Evolutionary conservation across 1,284 basidiomycete genomes (phyloP).

Genomic region (Veloporphyrellus conicus): DNA sequence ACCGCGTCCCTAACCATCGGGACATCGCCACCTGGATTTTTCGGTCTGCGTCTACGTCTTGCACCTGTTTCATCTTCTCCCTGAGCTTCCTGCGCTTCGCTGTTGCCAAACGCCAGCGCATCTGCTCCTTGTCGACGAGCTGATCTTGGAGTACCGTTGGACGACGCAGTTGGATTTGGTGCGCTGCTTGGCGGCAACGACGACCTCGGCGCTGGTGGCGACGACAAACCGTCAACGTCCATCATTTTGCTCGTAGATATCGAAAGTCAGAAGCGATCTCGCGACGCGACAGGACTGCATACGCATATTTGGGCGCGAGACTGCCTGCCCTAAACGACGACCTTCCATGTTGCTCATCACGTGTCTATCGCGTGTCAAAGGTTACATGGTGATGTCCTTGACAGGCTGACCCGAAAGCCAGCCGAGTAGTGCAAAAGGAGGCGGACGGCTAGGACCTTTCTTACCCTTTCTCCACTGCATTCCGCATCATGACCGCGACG

Average conservation of each 20-base stretch:
- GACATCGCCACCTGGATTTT: conserved; percentile 57
- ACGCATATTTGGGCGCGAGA: conserved; percentile 38
- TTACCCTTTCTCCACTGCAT: too few species aligned
- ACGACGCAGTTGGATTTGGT: conserved; percentile 47
- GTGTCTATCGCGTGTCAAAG: conserved; percentile 18
- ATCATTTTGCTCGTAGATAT: conserved; percentile 26
- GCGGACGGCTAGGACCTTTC: not conserved
- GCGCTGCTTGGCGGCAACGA: conserved; percentile 69
- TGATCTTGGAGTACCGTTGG: conserved; percentile 38
- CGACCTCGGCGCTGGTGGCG: conserved; percentile 40
- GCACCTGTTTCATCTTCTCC: conserved; percentile 37
- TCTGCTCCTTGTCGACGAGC: conserved; percentile 50
- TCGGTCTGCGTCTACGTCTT: conserved; percentile 45
- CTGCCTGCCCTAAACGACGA: conserved; percentile 39
- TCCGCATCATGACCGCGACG: conserved; percentile 21
- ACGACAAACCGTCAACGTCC: conserved; percentile 41
- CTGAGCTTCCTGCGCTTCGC: conserved; percentile 46
- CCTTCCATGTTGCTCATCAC: conserved; percentile 7
- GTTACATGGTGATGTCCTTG: too few species aligned
- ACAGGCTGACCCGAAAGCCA: too few species aligned
- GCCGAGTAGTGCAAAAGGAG: too few species aligned
- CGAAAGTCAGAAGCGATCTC: conserved; percentile 6
- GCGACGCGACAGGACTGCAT: conserved; percentile 19
- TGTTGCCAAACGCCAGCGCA: conserved; percentile 59
- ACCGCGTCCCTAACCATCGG: conserved; percentile 88